Evolutionary conservation across 2,329 filamentous ascomycete species (phyloP).

Genomic region (Xylaria sp.): DNA sequence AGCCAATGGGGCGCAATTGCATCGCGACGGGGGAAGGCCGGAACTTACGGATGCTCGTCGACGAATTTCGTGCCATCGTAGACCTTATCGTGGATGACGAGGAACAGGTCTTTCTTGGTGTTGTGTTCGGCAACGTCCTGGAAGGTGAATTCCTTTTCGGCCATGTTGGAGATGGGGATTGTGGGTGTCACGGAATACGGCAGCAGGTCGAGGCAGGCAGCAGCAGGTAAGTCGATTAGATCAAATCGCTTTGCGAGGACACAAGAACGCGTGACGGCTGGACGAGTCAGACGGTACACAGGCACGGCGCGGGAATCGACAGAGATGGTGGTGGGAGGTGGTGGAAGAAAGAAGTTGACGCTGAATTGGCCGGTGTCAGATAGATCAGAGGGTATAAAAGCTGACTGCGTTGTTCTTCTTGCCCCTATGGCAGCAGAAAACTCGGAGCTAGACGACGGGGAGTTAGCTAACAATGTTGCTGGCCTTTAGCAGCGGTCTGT

Average conservation of each 20-base stretch:
- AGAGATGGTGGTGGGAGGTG: background rate
- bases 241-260: background rate
- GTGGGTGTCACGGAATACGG: background rate
- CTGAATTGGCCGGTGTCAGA: too few relatives aligned
- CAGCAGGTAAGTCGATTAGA: background rate
- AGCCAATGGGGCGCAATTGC: too few relatives aligned
- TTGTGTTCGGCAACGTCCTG: conserved; percentile 83
- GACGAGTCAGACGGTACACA: too few relatives aligned
- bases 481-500: background rate
- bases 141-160: conserved; percentile 66
- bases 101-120: conserved; percentile 89
- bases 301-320: background rate
- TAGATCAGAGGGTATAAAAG: too few relatives aligned
- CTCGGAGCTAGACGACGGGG: too few relatives aligned
- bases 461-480: too few relatives aligned
- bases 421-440: too few relatives aligned
- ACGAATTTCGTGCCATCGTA: conserved; percentile 89
- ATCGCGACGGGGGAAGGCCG: too few relatives aligned
- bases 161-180: conserved; percentile 39
- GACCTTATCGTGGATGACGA: conserved; percentile 95
- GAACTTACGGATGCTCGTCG: conserved; percentile 93
- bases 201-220: background rate
- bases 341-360: background rate
- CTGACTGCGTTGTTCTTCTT: too few relatives aligned
- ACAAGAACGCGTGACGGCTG: background rate